These are phyloP conservation scores for Termitomyces bulborhizus DNA, from an alignment of 768 basidiomycete genomes.

Conservation along the genomic window DNA sequence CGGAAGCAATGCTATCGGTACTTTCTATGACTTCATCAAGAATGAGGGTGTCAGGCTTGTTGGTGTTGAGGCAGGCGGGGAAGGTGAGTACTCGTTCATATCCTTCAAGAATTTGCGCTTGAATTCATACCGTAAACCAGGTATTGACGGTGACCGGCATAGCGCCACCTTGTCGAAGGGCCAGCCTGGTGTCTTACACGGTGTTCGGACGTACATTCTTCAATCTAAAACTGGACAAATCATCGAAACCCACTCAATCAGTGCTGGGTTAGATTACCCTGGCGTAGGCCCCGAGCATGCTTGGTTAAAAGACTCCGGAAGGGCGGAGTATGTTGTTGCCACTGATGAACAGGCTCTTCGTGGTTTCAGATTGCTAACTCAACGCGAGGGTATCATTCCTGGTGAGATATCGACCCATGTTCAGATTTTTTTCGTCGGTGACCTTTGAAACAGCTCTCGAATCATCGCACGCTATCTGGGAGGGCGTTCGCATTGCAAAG, in stretches of 20 bases:
- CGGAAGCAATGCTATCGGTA: slow-evolving; percentile 95
- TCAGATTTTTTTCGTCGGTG: neutral
- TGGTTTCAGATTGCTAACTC: slow-evolving; percentile 88
- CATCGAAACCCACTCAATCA: slow-evolving; percentile 95
- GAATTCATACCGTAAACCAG: slow-evolving; percentile 28
- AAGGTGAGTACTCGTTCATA: slow-evolving; percentile 47
- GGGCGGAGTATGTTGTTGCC: slow-evolving; percentile 90
- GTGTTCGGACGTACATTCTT: slow-evolving; percentile 91
- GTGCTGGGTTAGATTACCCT: slow-evolving; percentile 93
- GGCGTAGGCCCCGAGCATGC: slow-evolving; percentile 98
- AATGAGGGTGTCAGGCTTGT: slow-evolving; percentile 82
- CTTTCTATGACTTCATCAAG: slow-evolving; percentile 94
- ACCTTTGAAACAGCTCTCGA: slow-evolving; percentile 64
- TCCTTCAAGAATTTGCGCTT: neutral
- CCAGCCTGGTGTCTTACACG: slow-evolving; percentile 91
- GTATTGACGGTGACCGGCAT: slow-evolving; percentile 78
- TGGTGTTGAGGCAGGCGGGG: slow-evolving; percentile 97
- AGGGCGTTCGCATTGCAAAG: slow-evolving; percentile 79
- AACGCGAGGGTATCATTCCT: slow-evolving; percentile 96
- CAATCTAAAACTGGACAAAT: slow-evolving; percentile 90
- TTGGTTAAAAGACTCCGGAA: slow-evolving; percentile 90
- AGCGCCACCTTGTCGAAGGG: slow-evolving; percentile 93
- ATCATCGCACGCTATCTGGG: slow-evolving; percentile 95
- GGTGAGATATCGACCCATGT: slow-evolving; percentile 35
- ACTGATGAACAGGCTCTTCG: slow-evolving; percentile 92